Evolutionary conservation across 495 filamentous ascomycete species (phyloP).

Genomic region (Podospora didyma): DNA sequence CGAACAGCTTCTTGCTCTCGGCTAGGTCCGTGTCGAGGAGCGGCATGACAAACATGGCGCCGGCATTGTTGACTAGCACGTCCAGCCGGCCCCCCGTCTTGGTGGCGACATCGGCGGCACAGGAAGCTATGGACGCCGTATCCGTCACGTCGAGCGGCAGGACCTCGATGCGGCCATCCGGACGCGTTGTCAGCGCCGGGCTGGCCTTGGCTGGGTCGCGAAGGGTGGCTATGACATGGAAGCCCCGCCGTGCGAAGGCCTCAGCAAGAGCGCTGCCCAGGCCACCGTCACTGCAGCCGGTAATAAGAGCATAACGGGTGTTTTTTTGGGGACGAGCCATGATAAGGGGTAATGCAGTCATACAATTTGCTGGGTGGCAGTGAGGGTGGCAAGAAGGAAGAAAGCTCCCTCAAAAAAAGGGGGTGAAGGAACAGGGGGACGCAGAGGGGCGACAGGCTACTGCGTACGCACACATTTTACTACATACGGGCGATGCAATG

Average conservation of each 20-base stretch:
- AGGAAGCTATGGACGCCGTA: conserved; percentile 32
- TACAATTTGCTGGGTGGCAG: too few relatives aligned
- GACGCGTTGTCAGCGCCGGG: conserved; percentile 28
- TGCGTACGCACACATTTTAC: too few relatives aligned
- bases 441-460: too few relatives aligned
- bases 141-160: conserved; percentile 47
- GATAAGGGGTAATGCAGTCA: too few relatives aligned
- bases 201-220: conserved; percentile 36
- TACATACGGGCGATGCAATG: too few relatives aligned
- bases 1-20: conserved; percentile 40
- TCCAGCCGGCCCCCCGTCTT: conserved; percentile 40
- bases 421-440: too few relatives aligned
- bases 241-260: conserved; percentile 44
- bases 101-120: conserved; percentile 21
- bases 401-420: too few relatives aligned
- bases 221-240: conserved; percentile 53
- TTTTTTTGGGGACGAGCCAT: neutral
- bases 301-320: conserved; percentile 39
- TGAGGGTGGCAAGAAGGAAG: too few relatives aligned
- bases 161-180: conserved; percentile 38
- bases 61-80: too few relatives aligned
- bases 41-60: conserved; percentile 34
- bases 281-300: conserved; percentile 47
- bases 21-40: conserved; percentile 44
- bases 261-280: conserved; percentile 52